Base-by-base conservation (phyloP, 2,329 filamentous ascomycete genomes). In the Xylariaceae sp. region DNA sequence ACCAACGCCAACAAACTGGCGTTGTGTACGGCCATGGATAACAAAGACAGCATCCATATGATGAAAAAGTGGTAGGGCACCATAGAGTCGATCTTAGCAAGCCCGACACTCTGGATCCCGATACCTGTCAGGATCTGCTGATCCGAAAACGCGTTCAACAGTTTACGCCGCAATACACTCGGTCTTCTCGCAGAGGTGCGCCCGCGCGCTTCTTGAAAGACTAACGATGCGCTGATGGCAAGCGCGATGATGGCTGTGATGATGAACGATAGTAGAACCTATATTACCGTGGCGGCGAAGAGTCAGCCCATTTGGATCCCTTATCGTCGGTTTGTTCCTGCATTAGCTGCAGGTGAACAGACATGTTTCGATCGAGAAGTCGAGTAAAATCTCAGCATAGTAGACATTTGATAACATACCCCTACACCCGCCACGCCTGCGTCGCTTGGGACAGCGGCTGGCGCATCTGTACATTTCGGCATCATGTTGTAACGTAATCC, bases 41-140 rank as follows among this genome's bases (percentile, higher is more conserved):
- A 76, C 11, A 88, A 73, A 0, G 84, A 85, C 2, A 89, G 75
- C 75, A 88, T 86, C 87, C 86, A 89, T 62, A 89, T 82, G 52
- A 89, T 80, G 75, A 89, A 89, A 75, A 89, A 88, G 72, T 90
- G 87, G 69, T 90, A 90, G 0, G 85, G 81, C 0, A 87, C 79
- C 69, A 89, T 80, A 4, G 76, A 76, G 41, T 79, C 73, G 67
- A 83, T 81, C 67, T 86, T 85, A 4, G 82, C 82, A 1, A 90
- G 79, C 0, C 83, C 87, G 21, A 89, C 78, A 54, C 77, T 78
- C 69, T 89, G 86, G 54, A 90, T 83, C n/a, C 83, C 86, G 68
- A 89, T 88, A 36, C 87, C 86, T 16, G 85, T 86, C 52, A 89
- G 76, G 70, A 89, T 85, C 71, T 89, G 86, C 68, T 89, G 86